Evolutionary conservation across 306 rosid genomes (phyloP), one percentile per base, ranked within the genome.

Genomic region (Glycine latifolia): DNA sequence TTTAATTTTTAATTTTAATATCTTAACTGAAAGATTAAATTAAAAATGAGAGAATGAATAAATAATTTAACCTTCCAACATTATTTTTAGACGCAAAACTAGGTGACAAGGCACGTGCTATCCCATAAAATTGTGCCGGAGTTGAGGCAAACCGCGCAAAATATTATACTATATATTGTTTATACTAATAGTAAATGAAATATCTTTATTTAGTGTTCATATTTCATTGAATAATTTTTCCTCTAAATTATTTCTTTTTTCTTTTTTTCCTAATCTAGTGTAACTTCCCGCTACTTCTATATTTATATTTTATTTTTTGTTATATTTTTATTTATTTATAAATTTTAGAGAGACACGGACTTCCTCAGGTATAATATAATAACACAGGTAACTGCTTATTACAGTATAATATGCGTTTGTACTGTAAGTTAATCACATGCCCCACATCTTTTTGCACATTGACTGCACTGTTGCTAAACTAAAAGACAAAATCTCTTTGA

Each of bases 91-190:
- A 33, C 12, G 39, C 41, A 60, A 33, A 60, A 60, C 49, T 60
- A 17, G 39, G 58, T 37, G 60, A 3, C 73, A 49, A 54, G n/a
- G 81, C 89, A 87, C 83, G 83, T 85, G 87, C 60, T 8, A 9
- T 39, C 46, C 10, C 71, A 68, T 41, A 20, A 61, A 20, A 10
- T 39, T 69, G 56, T 68, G 69, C 50, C 44, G 76, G 48, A 53
- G 82, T 84, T 63, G 85, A 39, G 73, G 73, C 65, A 67, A 60
- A 60, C 14, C 31, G 3, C 13, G 65, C 31, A 47, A 44, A 26
- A 26, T 26, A 26, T 26, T 26, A 26, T 26, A 26, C 31, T 26
- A 2, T 26, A 20, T 20, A 2, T 26, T 26, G 1, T 26, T 2
- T 26, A 26, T 26, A 26, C 31, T 26, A 26, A 26, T 26, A 26